Percentiles rank a stretch among this genome's conserved stretches.
Conservation (phyloP, 164 flowering plant genomes). For the Berberis vulgaris region DNA sequence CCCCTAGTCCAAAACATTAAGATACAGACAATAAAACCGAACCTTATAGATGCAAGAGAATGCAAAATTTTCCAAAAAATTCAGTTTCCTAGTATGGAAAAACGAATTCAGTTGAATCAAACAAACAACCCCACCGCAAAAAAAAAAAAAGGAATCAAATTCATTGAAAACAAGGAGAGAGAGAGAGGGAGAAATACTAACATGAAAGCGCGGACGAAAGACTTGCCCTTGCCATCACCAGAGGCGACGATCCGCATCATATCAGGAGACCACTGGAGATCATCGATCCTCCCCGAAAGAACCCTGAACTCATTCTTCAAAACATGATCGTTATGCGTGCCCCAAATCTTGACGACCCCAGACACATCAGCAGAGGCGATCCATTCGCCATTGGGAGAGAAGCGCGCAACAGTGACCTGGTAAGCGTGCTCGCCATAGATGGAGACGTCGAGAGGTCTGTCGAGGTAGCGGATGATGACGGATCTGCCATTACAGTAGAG, state of each 20-base stretch:
- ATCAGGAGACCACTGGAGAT: constrained; percentile 94
- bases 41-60: no score
- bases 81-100: no score
- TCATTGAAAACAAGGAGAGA: no score
- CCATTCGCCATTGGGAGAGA: constrained; percentile 98
- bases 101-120: no score
- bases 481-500: constrained; percentile 89
- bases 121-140: no score
- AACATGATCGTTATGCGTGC: constrained; percentile 55
- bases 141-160: no score
- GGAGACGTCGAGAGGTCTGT: constrained; percentile 57
- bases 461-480: constrained; percentile 66
- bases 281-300: constrained; percentile 87
- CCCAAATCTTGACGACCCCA: constrained; percentile 94
- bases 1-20: no score
- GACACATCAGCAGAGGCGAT: constrained; percentile 94
- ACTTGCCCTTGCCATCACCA: constrained; percentile 94
- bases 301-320: constrained; percentile 85
- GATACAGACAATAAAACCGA: no score
- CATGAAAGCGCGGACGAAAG: constrained; percentile 92
- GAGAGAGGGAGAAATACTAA: constrained; percentile 19
- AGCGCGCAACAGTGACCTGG: constrained; percentile 83
- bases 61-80: no score
- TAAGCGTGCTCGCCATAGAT: constrained; percentile 87
- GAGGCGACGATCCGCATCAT: constrained; percentile 77